Conservation (phyloP, 139 green algal genomes). For the Chlorella sp. region DNA sequence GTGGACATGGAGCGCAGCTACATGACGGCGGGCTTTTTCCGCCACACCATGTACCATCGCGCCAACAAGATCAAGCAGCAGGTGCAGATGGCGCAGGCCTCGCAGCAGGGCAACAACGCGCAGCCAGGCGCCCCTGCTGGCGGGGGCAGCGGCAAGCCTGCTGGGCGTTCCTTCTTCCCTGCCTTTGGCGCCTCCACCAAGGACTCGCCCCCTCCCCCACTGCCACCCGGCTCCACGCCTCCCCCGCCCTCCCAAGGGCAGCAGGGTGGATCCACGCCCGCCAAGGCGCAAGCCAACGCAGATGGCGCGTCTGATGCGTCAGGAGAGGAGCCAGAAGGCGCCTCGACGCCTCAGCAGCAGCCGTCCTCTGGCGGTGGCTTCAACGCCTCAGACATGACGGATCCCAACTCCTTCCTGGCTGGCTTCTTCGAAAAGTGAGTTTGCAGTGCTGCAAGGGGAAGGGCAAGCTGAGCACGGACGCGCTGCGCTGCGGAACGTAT, state of each 20-base stretch:
- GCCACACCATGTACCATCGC: constrained; percentile 56
- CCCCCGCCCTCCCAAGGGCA: too few species aligned
- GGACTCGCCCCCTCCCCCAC: too few species aligned
- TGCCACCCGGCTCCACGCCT: too few species aligned
- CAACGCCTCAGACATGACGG: constrained; percentile 11
- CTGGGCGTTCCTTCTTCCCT: constrained; percentile 19
- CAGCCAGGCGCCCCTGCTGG: not conserved
- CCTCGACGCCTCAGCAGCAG: too few species aligned
- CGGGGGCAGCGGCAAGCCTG: not conserved
- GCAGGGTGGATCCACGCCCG: too few species aligned
- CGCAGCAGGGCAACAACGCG: not conserved
- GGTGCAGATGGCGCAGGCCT: constrained; percentile 19
- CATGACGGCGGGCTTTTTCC: constrained; percentile 82
- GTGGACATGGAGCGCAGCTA: constrained; percentile 88
- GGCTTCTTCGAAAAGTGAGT: constrained; percentile 11
- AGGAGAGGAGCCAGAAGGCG: too few species aligned
- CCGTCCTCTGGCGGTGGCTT: not conserved
- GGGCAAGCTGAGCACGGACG: not conserved
- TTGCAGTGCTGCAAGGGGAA: not conserved
- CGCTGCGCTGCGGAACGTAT: not conserved
- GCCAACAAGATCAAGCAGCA: constrained; percentile 33
- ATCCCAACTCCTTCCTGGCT: constrained; percentile 11
- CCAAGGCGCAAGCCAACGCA: too few species aligned
- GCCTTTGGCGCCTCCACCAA: constrained; percentile 12
- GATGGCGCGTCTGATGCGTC: too few species aligned